These are phyloP conservation scores for Nectriaceae sp. DNA, from an alignment of 2,329 filamentous ascomycete species.

Conservation along the genomic window DNA sequence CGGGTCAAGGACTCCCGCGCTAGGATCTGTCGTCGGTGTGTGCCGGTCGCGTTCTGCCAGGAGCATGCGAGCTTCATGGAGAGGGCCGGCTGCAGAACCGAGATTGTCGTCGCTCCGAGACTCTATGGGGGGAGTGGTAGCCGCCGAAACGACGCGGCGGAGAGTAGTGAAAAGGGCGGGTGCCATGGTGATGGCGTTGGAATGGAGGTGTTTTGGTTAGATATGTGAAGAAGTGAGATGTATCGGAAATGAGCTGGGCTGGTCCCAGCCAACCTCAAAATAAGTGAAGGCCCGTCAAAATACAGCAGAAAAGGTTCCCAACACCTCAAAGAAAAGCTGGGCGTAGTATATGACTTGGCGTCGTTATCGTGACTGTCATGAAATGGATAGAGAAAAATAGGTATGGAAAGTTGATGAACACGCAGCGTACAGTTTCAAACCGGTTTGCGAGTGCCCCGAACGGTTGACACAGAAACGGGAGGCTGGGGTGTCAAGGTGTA, in stretches of 20 bases:
- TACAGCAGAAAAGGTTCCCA: not conserved
- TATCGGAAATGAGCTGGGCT: slow-evolving; percentile 16
- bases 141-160: slow-evolving; percentile 30
- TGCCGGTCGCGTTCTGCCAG: slow-evolving; percentile 40
- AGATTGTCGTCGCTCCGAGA: slow-evolving; percentile 22
- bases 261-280: slow-evolving; percentile 28
- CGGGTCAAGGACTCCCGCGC: slow-evolving; percentile 53
- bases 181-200: slow-evolving; percentile 36
- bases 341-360: no score
- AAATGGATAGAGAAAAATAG: not conserved
- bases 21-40: slow-evolving; percentile 40
- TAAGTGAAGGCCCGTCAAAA: slow-evolving; percentile 9
- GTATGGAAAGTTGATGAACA: not conserved
- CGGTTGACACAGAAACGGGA: slow-evolving; percentile 34
- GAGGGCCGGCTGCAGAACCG: slow-evolving; percentile 40
- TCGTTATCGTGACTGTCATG: not conserved
- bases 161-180: slow-evolving; percentile 39
- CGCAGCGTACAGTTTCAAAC: not conserved
- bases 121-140: slow-evolving; percentile 11
- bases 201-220: slow-evolving; percentile 22
- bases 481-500: slow-evolving; percentile 29
- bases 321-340: not conserved
- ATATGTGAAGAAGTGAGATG: slow-evolving; percentile 4
- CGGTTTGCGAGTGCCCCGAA: slow-evolving; percentile 8
- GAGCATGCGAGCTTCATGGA: slow-evolving; percentile 43